A percentile compares a stretch with the other conserved stretches of the same genome.
Conservation (phyloP, 2,329 filamentous ascomycete species). For the Aspergillus sp. region DNA sequence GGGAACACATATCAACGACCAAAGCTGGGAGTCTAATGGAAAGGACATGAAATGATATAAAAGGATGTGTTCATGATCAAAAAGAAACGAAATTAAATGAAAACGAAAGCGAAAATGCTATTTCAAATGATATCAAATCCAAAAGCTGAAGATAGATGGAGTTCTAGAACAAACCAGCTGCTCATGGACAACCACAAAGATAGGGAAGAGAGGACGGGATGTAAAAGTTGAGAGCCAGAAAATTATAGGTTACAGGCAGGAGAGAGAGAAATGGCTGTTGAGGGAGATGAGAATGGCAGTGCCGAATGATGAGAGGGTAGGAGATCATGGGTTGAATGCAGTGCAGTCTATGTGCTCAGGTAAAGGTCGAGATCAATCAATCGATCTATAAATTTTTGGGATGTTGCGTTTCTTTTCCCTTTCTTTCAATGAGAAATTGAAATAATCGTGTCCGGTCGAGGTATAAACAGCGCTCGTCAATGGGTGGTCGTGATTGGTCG, state of each 20-base stretch:
- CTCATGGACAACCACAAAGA: conserved; percentile 7
- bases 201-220: conserved; percentile 2
- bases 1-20: not conserved
- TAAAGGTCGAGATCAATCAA: conserved; percentile 11
- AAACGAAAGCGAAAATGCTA: not conserved
- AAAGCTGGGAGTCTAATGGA: not conserved
- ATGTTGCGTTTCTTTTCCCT: not conserved
- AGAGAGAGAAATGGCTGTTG: conserved; percentile 4
- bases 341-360: conserved; percentile 15
- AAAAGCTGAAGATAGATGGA: not conserved
- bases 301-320: not conserved
- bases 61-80: not conserved
- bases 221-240: not conserved
- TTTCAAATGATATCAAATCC: not conserved
- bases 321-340: conserved; percentile 6
- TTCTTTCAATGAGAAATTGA: conserved; percentile 11
- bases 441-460: conserved; percentile 11
- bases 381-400: conserved; percentile 1
- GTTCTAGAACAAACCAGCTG: conserved; percentile 15
- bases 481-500: conserved; percentile 14
- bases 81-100: not conserved
- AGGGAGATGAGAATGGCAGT: not conserved
- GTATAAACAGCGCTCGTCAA: conserved; percentile 14
- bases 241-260: conserved; percentile 22
- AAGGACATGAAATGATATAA: not conserved